Base-by-base conservation (phyloP, 768 basidiomycete genomes). In the Rhodotorula toruloides region DNA sequence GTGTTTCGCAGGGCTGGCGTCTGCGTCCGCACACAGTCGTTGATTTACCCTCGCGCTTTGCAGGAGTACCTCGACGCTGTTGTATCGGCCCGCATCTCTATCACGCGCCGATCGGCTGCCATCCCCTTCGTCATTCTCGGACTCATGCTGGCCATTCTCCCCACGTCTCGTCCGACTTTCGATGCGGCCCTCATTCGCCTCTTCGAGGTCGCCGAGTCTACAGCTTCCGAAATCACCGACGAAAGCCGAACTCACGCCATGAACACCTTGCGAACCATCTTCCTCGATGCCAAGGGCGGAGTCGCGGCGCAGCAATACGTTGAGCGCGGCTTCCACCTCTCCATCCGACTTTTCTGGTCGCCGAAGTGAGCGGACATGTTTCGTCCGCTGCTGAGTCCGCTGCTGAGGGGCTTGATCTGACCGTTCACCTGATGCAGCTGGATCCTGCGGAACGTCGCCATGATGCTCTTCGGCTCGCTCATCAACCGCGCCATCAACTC, bases 131-230 rank as follows among this genome's bases (percentile, higher is more conserved):
- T 65, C 48, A 68, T 72, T 63, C 63, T 68, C 60, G 67, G 67
- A 21, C 67, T 72, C 25, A 49, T 71, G 32, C 60, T 63, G 29
- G 57, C 59, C 29, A 56, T 67, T 44, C 65, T 67, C 12, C 65
- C 70, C n/a, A 54, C 65, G 7, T 58, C 63, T 39, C 54, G 60
- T 11, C 11, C 54, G 0, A 47, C 59, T 3, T 71, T 71, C 56
- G 63, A 64, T 29, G 11, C 34, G 17, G 65, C 62, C 13, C 55
- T 71, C 42, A 14, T 48, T 2, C 70, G 65, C 27, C 55, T 71
- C 0, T 67, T 71, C 47, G 70, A 71, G 29, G 65, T 71, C 37
- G 70, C 70, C 50, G 70, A 71, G 47, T 71, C 70, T n/a, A 67
- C 58, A 6, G n/a, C 58, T 34, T 1, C 37, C 53, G 59, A 61